Evolutionary conservation across 2,329 filamentous ascomycete species (phyloP), one percentile per base, ranked within the genome.

Genomic region (Didymella sp.): DNA sequence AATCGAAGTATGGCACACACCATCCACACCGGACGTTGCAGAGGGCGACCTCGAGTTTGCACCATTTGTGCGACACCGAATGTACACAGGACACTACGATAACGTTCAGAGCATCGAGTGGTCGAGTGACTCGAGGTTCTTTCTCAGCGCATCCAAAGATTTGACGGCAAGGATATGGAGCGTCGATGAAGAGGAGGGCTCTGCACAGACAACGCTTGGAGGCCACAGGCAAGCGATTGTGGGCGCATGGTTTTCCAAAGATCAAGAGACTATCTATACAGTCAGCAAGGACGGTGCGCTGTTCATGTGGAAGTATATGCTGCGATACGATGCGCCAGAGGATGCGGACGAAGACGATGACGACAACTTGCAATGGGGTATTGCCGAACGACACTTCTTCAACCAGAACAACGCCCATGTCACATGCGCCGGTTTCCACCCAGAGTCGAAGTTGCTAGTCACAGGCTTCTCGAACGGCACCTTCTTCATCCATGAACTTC

Each of bases 261-360:
- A 96, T 67, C 95, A 99, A 74, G 96, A 99, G 78, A 91, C 87
- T 45, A 96, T 99, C 51, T 99, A 95, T 74, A 98, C 95, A 0
- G 87, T 96, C 62, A 97, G 94, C 78, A 96, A 96, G 75, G 96
- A 99, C 75, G 96, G 95, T n/a, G 93, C 95, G 2, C 84, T 98
- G 0, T 98, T 98, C 70, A 86, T 90, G 62, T 99, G 95, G 95
- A 88, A 91, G 72, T 99, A 95, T 76, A 84, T 87, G 53, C 73
- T 84, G 54, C 81, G 87, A 70, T 80, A 85, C 71, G 78, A 85
- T 77, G 76, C 82, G 71, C 75, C 83, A 52, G 76, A 80, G 15
- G 80, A 82, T 37, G 76, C 75, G 35, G 81, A 83, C 24, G 81
- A 86, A 27, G 83, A 87, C 35, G 84, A 87, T 56, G 85, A 87